phyloP scores from a whole-genome alignment of 2,329 filamentous ascomycete species.

The Fusarium drepaniforme region DNA sequence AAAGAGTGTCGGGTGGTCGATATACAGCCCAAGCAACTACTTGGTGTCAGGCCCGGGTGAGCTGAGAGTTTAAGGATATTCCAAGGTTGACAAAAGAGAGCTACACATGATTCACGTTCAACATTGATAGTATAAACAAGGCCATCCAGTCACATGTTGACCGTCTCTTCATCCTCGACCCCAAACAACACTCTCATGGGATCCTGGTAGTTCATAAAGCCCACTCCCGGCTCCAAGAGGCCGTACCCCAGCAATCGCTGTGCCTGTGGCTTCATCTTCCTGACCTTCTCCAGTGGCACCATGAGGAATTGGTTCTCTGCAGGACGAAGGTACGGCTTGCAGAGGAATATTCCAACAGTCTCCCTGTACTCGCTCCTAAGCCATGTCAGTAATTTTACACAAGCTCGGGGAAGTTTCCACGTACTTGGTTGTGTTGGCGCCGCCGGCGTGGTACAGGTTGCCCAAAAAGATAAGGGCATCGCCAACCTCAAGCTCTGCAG shows the following conservation, averaged over 20 bases:
- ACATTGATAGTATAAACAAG: not conserved
- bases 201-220: constrained; percentile 32
- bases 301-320: constrained; percentile 32
- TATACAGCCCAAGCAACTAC: not conserved
- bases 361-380: constrained; percentile 5
- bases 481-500: constrained; percentile 54
- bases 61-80: too few species aligned
- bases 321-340: constrained; percentile 21
- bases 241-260: constrained; percentile 25
- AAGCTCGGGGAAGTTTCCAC: not conserved
- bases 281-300: constrained; percentile 13
- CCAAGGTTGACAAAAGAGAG: not conserved
- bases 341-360: constrained; percentile 29
- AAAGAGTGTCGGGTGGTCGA: constrained; percentile 17
- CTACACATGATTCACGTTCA: not conserved
- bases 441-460: constrained; percentile 55
- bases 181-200: constrained; percentile 27
- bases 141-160: constrained; percentile 7
- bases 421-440: constrained; percentile 49
- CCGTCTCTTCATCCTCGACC: constrained; percentile 26
- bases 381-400: not conserved
- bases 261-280: constrained; percentile 23
- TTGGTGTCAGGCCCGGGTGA: constrained; percentile 2
- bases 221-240: constrained; percentile 12
- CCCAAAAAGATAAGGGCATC: constrained; percentile 56